A percentile compares a stretch with the other conserved stretches of the same genome.
Evolutionary conservation across 805 yeast genomes (phyloP).

Genomic region (Kuraishia ogatae): DNA sequence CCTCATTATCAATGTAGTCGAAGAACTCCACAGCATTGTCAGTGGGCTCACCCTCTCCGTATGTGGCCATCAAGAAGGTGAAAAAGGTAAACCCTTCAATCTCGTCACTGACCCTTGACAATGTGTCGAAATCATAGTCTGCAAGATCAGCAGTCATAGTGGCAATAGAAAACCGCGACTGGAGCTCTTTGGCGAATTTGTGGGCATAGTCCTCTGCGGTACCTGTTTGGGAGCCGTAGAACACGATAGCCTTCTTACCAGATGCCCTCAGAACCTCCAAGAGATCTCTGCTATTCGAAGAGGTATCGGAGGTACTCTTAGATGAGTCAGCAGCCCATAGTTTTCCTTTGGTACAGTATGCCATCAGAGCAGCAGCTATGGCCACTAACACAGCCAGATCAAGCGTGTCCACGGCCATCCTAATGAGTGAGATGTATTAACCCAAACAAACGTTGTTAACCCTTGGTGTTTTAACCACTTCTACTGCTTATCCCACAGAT

Average conservation of each 20-base stretch:
- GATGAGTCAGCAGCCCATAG: slow-evolving; percentile 35
- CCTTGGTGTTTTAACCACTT: no score
- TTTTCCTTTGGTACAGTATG: slow-evolving; percentile 59
- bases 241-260: slow-evolving; percentile 67
- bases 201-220: slow-evolving; percentile 96
- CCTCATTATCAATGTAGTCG: slow-evolving; percentile 55
- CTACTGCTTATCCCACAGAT: no score
- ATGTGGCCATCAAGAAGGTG: slow-evolving; percentile 76
- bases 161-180: slow-evolving; percentile 69
- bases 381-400: slow-evolving; percentile 64
- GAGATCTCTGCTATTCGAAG: slow-evolving; percentile 45
- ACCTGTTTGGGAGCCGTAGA: slow-evolving; percentile 96
- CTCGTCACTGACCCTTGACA: slow-evolving; percentile 53
- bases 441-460: neutral
- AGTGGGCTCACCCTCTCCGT: slow-evolving; percentile 98
- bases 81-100: slow-evolving; percentile 44
- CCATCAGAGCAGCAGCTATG: slow-evolving; percentile 53
- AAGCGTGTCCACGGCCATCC: slow-evolving; percentile 44
- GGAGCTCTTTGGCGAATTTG: slow-evolving; percentile 83
- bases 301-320: slow-evolving; percentile 12
- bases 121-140: slow-evolving; percentile 75
- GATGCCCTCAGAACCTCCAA: slow-evolving; percentile 47
- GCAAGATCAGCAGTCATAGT: slow-evolving; percentile 85
- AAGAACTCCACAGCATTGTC: slow-evolving; percentile 84
- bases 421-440: neutral